Conservation (phyloP, 352 stramenopile genomes). For the Proteromonas lacertae region DNA sequence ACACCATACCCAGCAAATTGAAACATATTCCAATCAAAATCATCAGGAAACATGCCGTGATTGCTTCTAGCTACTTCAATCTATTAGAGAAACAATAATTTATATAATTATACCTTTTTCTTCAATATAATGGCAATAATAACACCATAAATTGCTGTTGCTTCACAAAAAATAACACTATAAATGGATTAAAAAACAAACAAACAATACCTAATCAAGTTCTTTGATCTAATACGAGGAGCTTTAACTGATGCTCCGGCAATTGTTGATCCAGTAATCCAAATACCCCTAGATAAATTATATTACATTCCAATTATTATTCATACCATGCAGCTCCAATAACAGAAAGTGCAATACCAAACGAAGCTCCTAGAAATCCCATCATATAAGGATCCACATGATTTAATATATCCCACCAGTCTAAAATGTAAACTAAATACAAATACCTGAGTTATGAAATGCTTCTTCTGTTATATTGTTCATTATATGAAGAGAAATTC, state of each 20-base stretch:
- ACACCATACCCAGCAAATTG: conserved; percentile 80
- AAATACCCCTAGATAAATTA: conserved; percentile 18
- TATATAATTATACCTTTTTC: conserved; percentile 63
- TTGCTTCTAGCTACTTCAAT: conserved; percentile 2
- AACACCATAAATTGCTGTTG: conserved; percentile 94
- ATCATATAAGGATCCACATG: too few species aligned
- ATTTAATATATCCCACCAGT: too few species aligned
- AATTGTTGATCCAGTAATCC: conserved; percentile 49
- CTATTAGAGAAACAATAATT: not conserved
- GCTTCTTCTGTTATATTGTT: too few species aligned
- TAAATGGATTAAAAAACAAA: too few species aligned
- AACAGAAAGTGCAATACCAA: conserved; percentile 75
- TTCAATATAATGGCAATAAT: conserved; percentile 98
- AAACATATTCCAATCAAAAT: conserved; percentile 5
- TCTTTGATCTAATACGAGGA: conserved; percentile 89
- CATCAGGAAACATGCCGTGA: not conserved
- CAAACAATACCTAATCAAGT: conserved; percentile 28
- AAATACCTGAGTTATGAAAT: too few species aligned
- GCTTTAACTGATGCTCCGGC: conserved; percentile 88
- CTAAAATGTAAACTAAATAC: too few species aligned
- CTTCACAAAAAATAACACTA: conserved; percentile 99
- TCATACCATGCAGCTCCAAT: conserved; percentile 73
- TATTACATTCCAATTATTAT: conserved; percentile 4
- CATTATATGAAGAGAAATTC: too few species aligned
- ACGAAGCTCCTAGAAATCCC: too few species aligned